phyloP scores from a whole-genome alignment of 495 filamentous ascomycete genomes.

The Aspergillus baeticus region DNA sequence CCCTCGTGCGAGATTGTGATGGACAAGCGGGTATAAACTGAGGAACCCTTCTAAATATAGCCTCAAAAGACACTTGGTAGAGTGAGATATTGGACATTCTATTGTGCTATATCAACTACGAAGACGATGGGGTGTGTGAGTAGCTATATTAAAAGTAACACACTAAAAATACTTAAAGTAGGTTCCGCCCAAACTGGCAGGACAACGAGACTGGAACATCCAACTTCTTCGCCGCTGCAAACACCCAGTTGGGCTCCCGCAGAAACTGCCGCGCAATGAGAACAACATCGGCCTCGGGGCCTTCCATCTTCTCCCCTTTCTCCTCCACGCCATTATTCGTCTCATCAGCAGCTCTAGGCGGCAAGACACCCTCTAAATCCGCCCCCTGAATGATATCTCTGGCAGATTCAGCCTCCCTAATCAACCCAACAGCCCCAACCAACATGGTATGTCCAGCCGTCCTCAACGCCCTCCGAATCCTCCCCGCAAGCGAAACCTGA shows the following conservation, averaged over 20 bases:
- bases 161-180: no score
- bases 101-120: no score
- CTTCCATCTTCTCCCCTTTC: conserved; percentile 39
- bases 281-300: conserved; percentile 60
- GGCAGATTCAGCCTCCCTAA: conserved; percentile 62
- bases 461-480: conserved; percentile 55
- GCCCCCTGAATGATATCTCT: conserved; percentile 53
- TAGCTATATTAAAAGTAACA: no score
- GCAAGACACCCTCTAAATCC: no score
- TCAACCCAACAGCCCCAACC: conserved; percentile 71
- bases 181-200: conserved; percentile 49
- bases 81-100: no score
- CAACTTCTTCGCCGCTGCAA: conserved; percentile 57
- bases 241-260: conserved; percentile 66
- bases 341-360: no score
- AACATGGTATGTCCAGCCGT: conserved; percentile 54
- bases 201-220: conserved; percentile 57
- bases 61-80: no score
- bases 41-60: no score
- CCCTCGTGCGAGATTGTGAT: no score
- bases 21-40: no score
- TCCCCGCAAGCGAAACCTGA: conserved; percentile 62
- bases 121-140: no score
- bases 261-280: conserved; percentile 63
- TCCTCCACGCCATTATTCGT: no score